Conservation (phyloP, 2,329 filamentous ascomycete species). For the Sarocladium kiliense region DNA sequence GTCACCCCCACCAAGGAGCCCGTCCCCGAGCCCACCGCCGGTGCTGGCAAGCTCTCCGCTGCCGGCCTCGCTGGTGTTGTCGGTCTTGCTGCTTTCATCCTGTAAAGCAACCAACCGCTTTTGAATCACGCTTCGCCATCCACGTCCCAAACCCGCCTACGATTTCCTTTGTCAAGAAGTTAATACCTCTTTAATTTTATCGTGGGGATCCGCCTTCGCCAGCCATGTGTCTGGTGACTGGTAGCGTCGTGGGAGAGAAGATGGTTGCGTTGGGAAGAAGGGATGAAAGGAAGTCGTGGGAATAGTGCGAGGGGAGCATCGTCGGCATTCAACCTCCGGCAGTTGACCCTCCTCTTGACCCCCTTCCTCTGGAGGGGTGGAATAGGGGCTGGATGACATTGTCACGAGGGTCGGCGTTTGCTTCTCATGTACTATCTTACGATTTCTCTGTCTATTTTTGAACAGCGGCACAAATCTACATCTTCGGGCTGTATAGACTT, state of each 20-base stretch:
- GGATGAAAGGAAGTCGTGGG: slow-evolving; percentile 5
- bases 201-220: slow-evolving; percentile 22
- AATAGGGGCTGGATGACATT: not conserved
- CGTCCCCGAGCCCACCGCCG: slow-evolving; percentile 42
- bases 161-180: slow-evolving; percentile 28
- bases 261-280: slow-evolving; percentile 7
- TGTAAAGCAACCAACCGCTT: slow-evolving; percentile 42
- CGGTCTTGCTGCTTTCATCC: slow-evolving; percentile 52
- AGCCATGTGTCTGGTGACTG: slow-evolving; percentile 8
- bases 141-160: slow-evolving; percentile 30
- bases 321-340: slow-evolving; percentile 6
- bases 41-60: slow-evolving; percentile 55
- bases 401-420: not conserved
- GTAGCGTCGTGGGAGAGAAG: slow-evolving; percentile 7
- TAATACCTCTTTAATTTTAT: slow-evolving; percentile 3
- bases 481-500: slow-evolving; percentile 9
- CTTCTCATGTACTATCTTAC: slow-evolving; percentile 5
- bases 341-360: not conserved
- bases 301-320: slow-evolving; percentile 4
- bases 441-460: slow-evolving; percentile 8
- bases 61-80: slow-evolving; percentile 56
- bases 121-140: slow-evolving; percentile 25
- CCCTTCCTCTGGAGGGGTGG: not conserved
- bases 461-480: slow-evolving; percentile 9
- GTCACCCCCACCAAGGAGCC: slow-evolving; percentile 21